These are phyloP conservation scores for Ophiostoma sp. DNA, from an alignment of 2,329 filamentous ascomycete species.

Conservation along the genomic window DNA sequence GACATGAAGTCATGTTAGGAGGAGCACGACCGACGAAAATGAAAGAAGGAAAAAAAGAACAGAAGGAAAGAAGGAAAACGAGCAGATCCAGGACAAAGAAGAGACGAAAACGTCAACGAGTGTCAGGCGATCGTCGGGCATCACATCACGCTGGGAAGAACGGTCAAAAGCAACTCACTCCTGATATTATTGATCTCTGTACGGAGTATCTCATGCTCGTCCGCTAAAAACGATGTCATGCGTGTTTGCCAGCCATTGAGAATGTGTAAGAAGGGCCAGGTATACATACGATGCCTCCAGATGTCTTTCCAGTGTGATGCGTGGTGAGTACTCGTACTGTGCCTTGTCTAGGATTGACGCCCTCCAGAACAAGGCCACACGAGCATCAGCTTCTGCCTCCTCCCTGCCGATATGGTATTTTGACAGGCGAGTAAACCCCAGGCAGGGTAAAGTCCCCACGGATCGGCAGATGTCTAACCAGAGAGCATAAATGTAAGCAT, in stretches of 20 bases:
- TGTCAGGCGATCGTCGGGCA: background rate
- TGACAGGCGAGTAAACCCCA: background rate
- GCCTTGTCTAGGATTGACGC: background rate
- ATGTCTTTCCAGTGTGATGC: no score
- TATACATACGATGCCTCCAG: background rate
- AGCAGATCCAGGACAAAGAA: background rate
- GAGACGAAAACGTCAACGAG: background rate
- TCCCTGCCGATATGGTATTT: background rate
- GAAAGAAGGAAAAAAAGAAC: background rate
- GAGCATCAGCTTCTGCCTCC: background rate
- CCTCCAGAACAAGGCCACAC: no score
- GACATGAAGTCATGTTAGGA: constrained; percentile 13
- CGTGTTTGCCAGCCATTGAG: background rate
- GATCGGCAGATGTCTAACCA: constrained; percentile 1
- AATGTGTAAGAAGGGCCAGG: constrained; percentile 7
- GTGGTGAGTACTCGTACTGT: background rate
- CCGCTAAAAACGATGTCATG: no score
- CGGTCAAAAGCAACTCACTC: background rate
- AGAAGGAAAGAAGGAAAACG: background rate
- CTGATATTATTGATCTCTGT: no score
- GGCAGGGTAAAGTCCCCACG: background rate
- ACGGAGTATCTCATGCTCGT: no score
- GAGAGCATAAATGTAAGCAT: background rate
- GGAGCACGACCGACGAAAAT: background rate
- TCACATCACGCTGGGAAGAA: background rate